A percentile compares a stretch with the other conserved stretches of the same genome.
Evolutionary conservation across 116 monocot genomes (phyloP).

Genomic region (Zostera marina): DNA sequence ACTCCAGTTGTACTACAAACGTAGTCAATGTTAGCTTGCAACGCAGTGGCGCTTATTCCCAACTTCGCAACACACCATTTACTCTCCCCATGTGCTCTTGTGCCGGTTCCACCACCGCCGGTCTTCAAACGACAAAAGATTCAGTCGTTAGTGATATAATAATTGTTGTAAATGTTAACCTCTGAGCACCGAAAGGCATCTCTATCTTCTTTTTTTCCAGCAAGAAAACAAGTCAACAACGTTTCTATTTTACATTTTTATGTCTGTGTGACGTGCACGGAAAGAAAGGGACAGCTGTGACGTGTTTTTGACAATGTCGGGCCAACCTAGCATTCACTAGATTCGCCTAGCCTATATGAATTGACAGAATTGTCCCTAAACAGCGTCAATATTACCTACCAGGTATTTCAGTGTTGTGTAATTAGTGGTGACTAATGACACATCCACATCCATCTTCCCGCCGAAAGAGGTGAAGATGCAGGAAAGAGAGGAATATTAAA

Average conservation of each 20-base stretch:
- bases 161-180: too few species aligned
- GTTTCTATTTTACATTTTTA: too few species aligned
- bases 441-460: background rate
- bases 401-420: background rate
- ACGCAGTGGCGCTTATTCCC: constrained; percentile 10
- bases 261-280: too few species aligned
- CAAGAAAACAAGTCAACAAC: too few species aligned
- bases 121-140: background rate
- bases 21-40: constrained; percentile 65
- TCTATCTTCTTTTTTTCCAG: too few species aligned
- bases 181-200: too few species aligned
- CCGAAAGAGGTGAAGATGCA: background rate
- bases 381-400: background rate
- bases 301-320: too few species aligned
- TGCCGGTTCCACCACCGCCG: background rate
- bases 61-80: constrained; percentile 59
- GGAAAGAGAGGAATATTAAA: background rate
- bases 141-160: background rate
- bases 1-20: constrained; percentile 39
- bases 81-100: constrained; percentile 4
- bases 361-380: background rate
- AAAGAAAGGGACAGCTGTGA: background rate
- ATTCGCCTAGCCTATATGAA: background rate
- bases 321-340: background rate
- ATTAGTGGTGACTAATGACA: too few species aligned